phyloP scores from a whole-genome alignment of 2,329 filamentous ascomycete genomes.

The Huntiella abstrusa region DNA sequence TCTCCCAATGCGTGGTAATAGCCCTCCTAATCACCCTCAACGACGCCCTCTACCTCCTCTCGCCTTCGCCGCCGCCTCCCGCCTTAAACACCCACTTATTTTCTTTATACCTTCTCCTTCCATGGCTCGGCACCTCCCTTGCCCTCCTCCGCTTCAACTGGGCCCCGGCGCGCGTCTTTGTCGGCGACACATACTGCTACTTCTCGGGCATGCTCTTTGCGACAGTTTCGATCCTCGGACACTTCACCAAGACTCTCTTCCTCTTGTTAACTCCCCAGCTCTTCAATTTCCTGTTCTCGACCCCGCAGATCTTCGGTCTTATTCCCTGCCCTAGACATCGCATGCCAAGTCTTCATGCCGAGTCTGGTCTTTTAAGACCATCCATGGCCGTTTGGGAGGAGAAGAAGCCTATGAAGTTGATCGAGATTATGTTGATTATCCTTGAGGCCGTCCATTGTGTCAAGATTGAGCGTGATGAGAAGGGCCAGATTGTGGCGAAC shows the following conservation, averaged over 20 bases:
- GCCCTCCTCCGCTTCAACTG: constrained; percentile 84
- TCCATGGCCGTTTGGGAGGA: constrained; percentile 61
- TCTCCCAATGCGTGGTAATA: constrained; percentile 82
- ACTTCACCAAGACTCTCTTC: constrained; percentile 93
- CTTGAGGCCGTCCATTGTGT: constrained; percentile 51
- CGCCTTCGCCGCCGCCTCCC: constrained; percentile 61
- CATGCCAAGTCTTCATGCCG: constrained; percentile 70
- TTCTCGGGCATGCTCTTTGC: constrained; percentile 99
- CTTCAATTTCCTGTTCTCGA: constrained; percentile 91
- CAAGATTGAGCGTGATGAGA: constrained; percentile 44
- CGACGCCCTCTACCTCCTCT: constrained; percentile 71
- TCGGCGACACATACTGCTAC: constrained; percentile 98
- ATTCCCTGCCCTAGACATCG: constrained; percentile 87
- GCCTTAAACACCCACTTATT: constrained; percentile 92
- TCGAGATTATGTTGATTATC: constrained; percentile 46
- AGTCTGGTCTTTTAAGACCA: constrained; percentile 69
- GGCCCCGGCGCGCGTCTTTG: constrained; percentile 89
- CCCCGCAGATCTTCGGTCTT: constrained; percentile 74
- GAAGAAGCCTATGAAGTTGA: constrained; percentile 45
- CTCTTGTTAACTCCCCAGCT: constrained; percentile 84
- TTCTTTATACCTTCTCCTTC: constrained; percentile 82
- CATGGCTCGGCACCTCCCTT: constrained; percentile 80
- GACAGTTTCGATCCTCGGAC: constrained; percentile 85
- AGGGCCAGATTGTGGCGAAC: constrained; percentile 56
- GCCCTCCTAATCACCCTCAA: constrained; percentile 69